Percentiles rank a stretch among this genome's conserved stretches.
Evolutionary conservation across 2,329 filamentous ascomycete species (phyloP).

Genomic region (Tympanopsis confertula): DNA sequence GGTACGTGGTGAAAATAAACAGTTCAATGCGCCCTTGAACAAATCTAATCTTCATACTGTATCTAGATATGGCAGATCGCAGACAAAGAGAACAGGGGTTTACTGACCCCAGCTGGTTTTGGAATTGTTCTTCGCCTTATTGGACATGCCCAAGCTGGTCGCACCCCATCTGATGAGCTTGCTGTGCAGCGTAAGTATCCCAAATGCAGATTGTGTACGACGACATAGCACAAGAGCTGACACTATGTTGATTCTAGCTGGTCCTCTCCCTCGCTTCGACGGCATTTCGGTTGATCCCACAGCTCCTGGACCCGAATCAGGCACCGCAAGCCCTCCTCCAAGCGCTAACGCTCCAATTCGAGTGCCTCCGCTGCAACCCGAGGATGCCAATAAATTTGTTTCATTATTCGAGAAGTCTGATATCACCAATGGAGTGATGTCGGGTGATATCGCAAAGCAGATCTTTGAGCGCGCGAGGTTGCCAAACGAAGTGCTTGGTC

Average conservation of each 20-base stretch:
- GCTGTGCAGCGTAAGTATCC: slow-evolving; percentile 53
- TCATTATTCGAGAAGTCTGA: slow-evolving; percentile 59
- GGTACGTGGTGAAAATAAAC: slow-evolving; percentile 37
- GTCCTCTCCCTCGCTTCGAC: slow-evolving; percentile 86
- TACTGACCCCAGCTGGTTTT: slow-evolving; percentile 86
- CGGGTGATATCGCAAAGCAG: slow-evolving; percentile 76
- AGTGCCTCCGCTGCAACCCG: slow-evolving; percentile 76
- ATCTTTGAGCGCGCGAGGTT: slow-evolving; percentile 91
- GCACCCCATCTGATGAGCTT: slow-evolving; percentile 68
- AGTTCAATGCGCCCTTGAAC: slow-evolving; percentile 1
- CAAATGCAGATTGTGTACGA: too few relatives aligned
- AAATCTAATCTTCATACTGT: slow-evolving; percentile 2
- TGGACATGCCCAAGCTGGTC: slow-evolving; percentile 83
- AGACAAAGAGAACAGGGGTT: slow-evolving; percentile 88
- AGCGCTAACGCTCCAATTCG: slow-evolving; percentile 60
- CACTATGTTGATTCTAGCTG: slow-evolving; percentile 16
- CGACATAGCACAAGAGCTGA: not conserved
- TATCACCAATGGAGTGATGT: not conserved
- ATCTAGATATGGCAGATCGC: slow-evolving; percentile 95
- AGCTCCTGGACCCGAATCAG: slow-evolving; percentile 17
- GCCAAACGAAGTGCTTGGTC: slow-evolving; percentile 80
- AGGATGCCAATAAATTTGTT: slow-evolving; percentile 82
- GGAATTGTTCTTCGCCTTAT: slow-evolving; percentile 87
- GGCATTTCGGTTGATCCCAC: slow-evolving; percentile 37
- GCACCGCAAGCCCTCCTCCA: slow-evolving; percentile 38